Conservation (phyloP, 2,329 filamentous ascomycete species). For the Fusarium papillatum region DNA sequence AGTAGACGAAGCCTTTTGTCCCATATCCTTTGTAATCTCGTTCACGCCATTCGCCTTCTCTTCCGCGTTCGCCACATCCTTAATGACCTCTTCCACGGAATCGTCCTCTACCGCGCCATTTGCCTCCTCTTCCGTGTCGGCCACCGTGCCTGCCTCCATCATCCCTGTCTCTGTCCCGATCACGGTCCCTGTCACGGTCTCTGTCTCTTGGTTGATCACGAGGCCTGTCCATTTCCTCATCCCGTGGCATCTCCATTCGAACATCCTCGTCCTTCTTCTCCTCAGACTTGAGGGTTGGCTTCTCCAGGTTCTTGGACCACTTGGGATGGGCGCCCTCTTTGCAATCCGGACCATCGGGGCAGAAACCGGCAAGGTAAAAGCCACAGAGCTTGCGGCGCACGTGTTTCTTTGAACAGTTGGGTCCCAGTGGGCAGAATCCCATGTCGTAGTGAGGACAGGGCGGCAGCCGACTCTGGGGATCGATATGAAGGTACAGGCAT, state of each 20-base stretch:
- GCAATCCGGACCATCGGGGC: slow-evolving; percentile 84
- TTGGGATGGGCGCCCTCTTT: slow-evolving; percentile 85
- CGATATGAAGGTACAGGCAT: slow-evolving; percentile 92
- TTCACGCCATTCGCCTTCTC: not conserved
- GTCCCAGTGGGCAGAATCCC: slow-evolving; percentile 94
- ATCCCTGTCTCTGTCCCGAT: slow-evolving; percentile 29
- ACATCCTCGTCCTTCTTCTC: slow-evolving; percentile 69
- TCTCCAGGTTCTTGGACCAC: slow-evolving; percentile 83
- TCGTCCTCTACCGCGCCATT: slow-evolving; percentile 54
- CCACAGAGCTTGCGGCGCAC: slow-evolving; percentile 84
- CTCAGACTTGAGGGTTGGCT: slow-evolving; percentile 78
- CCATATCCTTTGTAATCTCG: not conserved
- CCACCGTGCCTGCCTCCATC: slow-evolving; percentile 50
- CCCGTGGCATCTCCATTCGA: slow-evolving; percentile 47
- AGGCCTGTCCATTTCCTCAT: slow-evolving; percentile 54
- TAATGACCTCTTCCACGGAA: slow-evolving; percentile 53
- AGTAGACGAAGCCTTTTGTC: slow-evolving; percentile 3
- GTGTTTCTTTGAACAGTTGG: slow-evolving; percentile 89
- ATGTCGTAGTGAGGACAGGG: slow-evolving; percentile 93
- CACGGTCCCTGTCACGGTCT: slow-evolving; percentile 25
- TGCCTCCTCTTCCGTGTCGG: slow-evolving; percentile 52
- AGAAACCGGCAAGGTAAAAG: slow-evolving; percentile 95
- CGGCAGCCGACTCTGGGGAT: slow-evolving; percentile 82
- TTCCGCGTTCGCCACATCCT: not conserved
- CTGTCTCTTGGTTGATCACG: slow-evolving; percentile 51